A percentile compares a stretch with the other conserved stretches of the same genome.
Evolutionary conservation across 2,329 filamentous ascomycete species (phyloP).

Genomic region (Diaporthe sp.): DNA sequence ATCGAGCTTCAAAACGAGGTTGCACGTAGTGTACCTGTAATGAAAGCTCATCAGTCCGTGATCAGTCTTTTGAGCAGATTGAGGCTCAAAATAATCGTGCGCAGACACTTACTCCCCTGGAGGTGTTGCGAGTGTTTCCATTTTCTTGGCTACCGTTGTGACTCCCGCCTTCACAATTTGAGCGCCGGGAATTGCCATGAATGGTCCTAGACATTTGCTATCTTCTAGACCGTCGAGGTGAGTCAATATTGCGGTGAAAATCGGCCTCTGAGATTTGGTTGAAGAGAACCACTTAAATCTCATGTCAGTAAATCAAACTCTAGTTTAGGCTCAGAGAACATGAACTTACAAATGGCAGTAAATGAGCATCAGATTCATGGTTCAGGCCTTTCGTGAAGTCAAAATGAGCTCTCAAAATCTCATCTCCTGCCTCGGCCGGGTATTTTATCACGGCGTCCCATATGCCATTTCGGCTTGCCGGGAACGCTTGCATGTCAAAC

Average conservation of each 20-base stretch:
- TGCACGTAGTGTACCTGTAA: neutral
- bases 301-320: neutral
- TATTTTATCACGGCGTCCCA: constrained; percentile 43
- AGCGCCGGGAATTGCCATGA: neutral
- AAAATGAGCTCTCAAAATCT: constrained; percentile 37
- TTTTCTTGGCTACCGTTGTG: neutral
- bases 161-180: neutral
- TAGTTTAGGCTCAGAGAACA: too few relatives aligned
- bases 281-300: neutral
- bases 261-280: neutral
- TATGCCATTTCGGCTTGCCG: constrained; percentile 34
- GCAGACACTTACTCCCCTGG: neutral
- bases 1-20: constrained; percentile 1
- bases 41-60: neutral
- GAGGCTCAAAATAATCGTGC: fast-evolving
- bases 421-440: neutral
- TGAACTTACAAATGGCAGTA: neutral
- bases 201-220: neutral
- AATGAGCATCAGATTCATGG: neutral
- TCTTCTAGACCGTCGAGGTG: neutral
- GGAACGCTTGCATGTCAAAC: constrained; percentile 43
- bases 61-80: neutral
- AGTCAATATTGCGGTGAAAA: neutral
- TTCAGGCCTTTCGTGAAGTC: neutral
- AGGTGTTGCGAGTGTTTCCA: neutral